These are phyloP conservation scores for Achaetomiella virescens DNA, from an alignment of 495 filamentous ascomycete genomes.

Conservation along the genomic window DNA sequence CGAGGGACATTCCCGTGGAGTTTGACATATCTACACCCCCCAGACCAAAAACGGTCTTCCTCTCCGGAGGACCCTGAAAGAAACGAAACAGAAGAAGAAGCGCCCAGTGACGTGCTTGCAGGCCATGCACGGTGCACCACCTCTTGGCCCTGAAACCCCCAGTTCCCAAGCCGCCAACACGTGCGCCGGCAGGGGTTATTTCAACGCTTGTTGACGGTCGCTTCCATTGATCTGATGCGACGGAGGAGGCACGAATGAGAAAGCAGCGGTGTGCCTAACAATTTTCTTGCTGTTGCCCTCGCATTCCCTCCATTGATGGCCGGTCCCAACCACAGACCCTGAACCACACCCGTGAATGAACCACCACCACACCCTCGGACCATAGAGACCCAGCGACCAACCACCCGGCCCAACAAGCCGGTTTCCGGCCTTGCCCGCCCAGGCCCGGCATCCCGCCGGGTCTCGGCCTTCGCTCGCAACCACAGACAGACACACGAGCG, in stretches of 20 bases:
- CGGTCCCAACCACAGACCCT: background rate
- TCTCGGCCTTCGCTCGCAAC: slow-evolving; percentile 1
- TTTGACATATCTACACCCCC: no score
- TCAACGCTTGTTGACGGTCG: no score
- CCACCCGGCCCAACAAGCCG: background rate
- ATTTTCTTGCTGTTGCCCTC: background rate
- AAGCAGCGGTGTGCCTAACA: slow-evolving; percentile 22
- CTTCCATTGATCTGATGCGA: background rate
- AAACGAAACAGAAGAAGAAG: no score
- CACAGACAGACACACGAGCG: background rate
- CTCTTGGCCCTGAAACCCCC: background rate
- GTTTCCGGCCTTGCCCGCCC: background rate
- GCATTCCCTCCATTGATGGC: background rate
- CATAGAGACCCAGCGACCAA: background rate
- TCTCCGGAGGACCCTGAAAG: no score
- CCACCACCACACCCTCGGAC: background rate
- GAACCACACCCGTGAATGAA: background rate
- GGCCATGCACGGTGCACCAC: background rate
- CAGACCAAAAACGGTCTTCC: no score
- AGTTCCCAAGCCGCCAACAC: background rate
- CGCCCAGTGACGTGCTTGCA: no score
- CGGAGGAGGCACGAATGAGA: slow-evolving; percentile 6
- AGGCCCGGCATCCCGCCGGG: no score
- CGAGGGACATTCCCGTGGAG: no score
- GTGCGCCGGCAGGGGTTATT: slow-evolving; percentile 4